Base-by-base conservation (phyloP, 228 moss, liverwort and hornwort genomes). In the Sphagnum magellanicum region DNA sequence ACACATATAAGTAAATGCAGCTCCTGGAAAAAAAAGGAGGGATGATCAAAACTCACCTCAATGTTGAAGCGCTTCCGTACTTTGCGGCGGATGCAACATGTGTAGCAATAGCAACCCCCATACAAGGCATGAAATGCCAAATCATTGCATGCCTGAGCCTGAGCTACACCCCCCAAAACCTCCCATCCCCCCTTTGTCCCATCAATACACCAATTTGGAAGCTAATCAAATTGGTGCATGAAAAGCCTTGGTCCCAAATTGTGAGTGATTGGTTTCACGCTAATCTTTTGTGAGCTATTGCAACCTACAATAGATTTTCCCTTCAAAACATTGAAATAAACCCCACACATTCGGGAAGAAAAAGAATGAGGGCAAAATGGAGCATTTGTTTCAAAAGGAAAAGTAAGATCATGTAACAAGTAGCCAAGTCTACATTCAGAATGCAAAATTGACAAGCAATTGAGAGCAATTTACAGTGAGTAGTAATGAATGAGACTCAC, bases 41-140 rank as follows among this genome's bases (percentile, higher is more conserved):
- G 10, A 12, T 10, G 63, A 64, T 8, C 53, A 16, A 11, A 52
- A 68, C 69, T 70, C 74, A 92, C 96, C 68, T 91, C 83, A 67
- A 97, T 97, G 32, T 82, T 83, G 78, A 91, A 91, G 59, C 91
- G 89, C 71, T 93, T 90, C 53, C 96, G 93, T 64, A 97, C 78
- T 74, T 90, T 97, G 12, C 91, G 84, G 67, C 96, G 86, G 49
- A 82, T 79, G 79, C 93, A 90, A 74, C 91, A 88, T 52, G 96
- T 91, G 78, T 84, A 88, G 73, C 85, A 77, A 79, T 75, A 93
- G 77, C 96, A 97, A 52, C 96, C 96, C 53, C 89, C 75, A 15
- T 76, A 90, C 1, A 97, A 79, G 8, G 96, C 69, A 76, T 93
- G 89, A 52, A 88, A 93, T 52, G 89, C 89, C 77, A 93, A 63